phyloP scores from a whole-genome alignment of 2,329 filamentous ascomycete species.

The Biscogniauxia mediterranea region DNA sequence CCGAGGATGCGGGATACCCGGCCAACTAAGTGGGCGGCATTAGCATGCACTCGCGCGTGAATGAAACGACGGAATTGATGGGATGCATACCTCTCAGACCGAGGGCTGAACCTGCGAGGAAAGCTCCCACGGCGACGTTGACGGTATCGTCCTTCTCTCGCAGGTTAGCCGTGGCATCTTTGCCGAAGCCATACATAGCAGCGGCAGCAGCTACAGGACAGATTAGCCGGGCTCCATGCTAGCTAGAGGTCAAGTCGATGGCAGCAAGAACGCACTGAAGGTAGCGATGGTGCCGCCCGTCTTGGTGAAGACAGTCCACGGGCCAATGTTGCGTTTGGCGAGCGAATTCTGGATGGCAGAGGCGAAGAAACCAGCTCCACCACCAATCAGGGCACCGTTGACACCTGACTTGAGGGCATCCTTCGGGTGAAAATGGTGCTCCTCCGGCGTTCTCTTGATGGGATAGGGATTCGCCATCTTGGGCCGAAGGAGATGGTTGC shows the following conservation, averaged over 20 bases:
- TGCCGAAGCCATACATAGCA: conserved; percentile 75
- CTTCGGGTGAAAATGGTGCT: conserved; percentile 63
- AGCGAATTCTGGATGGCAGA: conserved; percentile 86
- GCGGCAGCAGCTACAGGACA: conserved; percentile 62
- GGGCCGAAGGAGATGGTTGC: conserved; percentile 24
- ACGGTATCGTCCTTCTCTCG: conserved; percentile 78
- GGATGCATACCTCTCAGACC: conserved; percentile 67
- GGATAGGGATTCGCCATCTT: conserved; percentile 35
- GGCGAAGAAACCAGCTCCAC: conserved; percentile 66
- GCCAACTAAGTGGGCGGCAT: conserved; percentile 43
- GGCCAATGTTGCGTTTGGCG: conserved; percentile 76
- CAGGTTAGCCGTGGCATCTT: conserved; percentile 76
- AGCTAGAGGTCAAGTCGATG: not conserved
- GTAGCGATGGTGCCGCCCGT: conserved; percentile 71
- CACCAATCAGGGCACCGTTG: conserved; percentile 63
- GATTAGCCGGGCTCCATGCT: conserved; percentile 1
- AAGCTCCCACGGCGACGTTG: conserved; percentile 74
- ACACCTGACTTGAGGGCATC: conserved; percentile 70
- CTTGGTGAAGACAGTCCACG: conserved; percentile 75
- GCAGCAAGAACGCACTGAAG: conserved; percentile 41
- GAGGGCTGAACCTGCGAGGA: conserved; percentile 69
- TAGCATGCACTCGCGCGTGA: conserved; percentile 4
- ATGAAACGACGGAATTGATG: not conserved
- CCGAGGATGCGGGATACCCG: conserved; percentile 63
- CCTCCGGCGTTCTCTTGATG: conserved; percentile 28